Evolutionary conservation across 2,329 filamentous ascomycete species (phyloP).

Genomic region (Phaeosphaeria sp.): DNA sequence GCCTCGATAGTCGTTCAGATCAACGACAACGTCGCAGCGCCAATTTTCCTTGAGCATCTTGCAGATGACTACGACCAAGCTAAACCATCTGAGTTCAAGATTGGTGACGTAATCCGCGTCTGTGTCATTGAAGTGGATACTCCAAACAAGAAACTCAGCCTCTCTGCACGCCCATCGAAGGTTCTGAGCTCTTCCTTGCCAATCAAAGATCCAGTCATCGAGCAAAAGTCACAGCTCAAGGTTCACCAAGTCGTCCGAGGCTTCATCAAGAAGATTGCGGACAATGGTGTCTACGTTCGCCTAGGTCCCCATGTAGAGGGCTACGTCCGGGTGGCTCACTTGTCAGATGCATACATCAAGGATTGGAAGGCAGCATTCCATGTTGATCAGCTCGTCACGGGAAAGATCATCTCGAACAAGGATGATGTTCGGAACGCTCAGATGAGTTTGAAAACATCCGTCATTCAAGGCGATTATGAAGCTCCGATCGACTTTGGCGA

Average conservation of each 20-base stretch:
- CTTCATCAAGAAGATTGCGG: conserved; percentile 87
- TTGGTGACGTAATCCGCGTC: conserved; percentile 88
- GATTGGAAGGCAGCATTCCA: conserved; percentile 94
- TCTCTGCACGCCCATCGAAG: conserved; percentile 86
- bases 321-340: conserved; percentile 82
- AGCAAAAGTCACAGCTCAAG: conserved; percentile 71
- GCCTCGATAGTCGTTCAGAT: conserved; percentile 85
- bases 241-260: conserved; percentile 83
- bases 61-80: conserved; percentile 85
- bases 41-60: conserved; percentile 82
- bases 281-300: conserved; percentile 86
- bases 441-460: conserved; percentile 85
- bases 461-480: conserved; percentile 79
- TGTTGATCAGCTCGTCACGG: conserved; percentile 87
- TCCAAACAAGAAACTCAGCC: conserved; percentile 80
- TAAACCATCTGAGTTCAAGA: conserved; percentile 75
- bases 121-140: conserved; percentile 81
- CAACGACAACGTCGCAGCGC: conserved; percentile 78
- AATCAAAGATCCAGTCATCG: conserved; percentile 82
- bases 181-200: conserved; percentile 84
- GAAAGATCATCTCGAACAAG: conserved; percentile 79
- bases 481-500: conserved; percentile 77
- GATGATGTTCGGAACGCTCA: conserved; percentile 73
- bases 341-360: conserved; percentile 90
- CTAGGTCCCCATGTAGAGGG: conserved; percentile 82